Percentiles rank a stretch among this genome's conserved stretches.
These are phyloP conservation scores for Microbotryomycetes sp. DNA, from an alignment of 1,284 basidiomycete genomes.

Conservation along the genomic window DNA sequence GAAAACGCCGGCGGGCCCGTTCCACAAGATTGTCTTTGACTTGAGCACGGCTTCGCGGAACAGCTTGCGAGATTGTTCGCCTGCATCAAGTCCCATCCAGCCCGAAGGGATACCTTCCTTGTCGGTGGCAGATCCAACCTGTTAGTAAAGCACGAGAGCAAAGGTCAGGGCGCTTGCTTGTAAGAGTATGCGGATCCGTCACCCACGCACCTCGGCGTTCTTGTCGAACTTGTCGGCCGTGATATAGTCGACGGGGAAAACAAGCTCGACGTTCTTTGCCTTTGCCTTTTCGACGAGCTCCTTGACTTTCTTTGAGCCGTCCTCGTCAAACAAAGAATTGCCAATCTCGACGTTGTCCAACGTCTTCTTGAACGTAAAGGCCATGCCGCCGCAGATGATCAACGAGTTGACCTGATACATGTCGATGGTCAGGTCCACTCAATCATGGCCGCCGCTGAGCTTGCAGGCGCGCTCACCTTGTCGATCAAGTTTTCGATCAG, in stretches of 20 bases:
- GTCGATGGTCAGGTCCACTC: not conserved
- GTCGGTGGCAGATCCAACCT: constrained; percentile 72
- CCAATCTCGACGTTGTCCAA: constrained; percentile 83
- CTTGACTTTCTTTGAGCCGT: constrained; percentile 81
- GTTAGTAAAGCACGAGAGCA: not conserved
- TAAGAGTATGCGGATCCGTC: not conserved
- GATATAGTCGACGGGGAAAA: constrained; percentile 92
- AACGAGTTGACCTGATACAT: constrained; percentile 74
- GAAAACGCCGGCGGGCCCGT: constrained; percentile 95
- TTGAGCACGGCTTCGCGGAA: constrained; percentile 74
- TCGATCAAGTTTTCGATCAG: constrained; percentile 99
- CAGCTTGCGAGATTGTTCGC: constrained; percentile 69
- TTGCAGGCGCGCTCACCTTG: constrained; percentile 69
- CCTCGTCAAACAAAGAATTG: constrained; percentile 85
- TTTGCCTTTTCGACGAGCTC: constrained; percentile 86
- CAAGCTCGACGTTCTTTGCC: constrained; percentile 84
- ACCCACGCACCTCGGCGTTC: constrained; percentile 63
- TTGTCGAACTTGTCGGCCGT: constrained; percentile 94
- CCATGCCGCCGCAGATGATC: constrained; percentile 98
- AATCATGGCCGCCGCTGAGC: not conserved
- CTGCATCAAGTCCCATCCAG: constrained; percentile 84
- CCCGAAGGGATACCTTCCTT: constrained; percentile 80
- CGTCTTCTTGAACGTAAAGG: constrained; percentile 98
- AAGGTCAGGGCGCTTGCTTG: not conserved
- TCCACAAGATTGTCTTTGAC: constrained; percentile 95